Conservation (phyloP, 2,329 filamentous ascomycete species). For the Alternaria triticina region DNA sequence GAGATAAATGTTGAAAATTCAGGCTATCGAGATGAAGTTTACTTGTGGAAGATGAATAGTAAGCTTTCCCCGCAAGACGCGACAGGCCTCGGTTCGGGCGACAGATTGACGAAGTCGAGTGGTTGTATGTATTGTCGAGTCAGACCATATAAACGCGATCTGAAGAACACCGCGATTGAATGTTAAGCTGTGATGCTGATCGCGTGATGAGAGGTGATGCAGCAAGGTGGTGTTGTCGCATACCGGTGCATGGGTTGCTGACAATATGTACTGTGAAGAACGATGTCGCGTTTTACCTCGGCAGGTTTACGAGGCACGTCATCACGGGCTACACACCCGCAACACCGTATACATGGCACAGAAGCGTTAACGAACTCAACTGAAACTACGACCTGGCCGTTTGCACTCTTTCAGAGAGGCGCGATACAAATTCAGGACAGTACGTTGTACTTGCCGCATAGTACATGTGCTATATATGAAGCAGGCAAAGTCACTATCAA, state of each 20-base stretch:
- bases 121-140: not conserved
- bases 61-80: conserved; percentile 19
- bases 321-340: conserved; percentile 1
- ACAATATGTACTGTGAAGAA: not conserved
- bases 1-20: not conserved
- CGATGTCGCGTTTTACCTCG: conserved; percentile 17
- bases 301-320: conserved; percentile 11
- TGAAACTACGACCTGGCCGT: too few species aligned
- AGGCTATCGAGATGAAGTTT: not conserved
- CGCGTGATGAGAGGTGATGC: not conserved
- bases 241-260: not conserved
- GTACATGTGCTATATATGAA: too few species aligned
- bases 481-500: not conserved
- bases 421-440: not conserved
- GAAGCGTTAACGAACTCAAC: not conserved
- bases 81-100: conserved; percentile 20
- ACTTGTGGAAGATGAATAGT: conserved; percentile 7
- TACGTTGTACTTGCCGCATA: not conserved
- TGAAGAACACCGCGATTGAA: not conserved
- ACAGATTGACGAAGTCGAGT: not conserved
- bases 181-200: not conserved
- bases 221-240: not conserved
- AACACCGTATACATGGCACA: not conserved
- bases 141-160: not conserved
- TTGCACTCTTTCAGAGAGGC: not conserved